Percentiles rank a stretch among this genome's conserved stretches.
These are phyloP conservation scores for Croton laevigatus DNA, from an alignment of 441 rosid genomes.

Conservation along the genomic window DNA sequence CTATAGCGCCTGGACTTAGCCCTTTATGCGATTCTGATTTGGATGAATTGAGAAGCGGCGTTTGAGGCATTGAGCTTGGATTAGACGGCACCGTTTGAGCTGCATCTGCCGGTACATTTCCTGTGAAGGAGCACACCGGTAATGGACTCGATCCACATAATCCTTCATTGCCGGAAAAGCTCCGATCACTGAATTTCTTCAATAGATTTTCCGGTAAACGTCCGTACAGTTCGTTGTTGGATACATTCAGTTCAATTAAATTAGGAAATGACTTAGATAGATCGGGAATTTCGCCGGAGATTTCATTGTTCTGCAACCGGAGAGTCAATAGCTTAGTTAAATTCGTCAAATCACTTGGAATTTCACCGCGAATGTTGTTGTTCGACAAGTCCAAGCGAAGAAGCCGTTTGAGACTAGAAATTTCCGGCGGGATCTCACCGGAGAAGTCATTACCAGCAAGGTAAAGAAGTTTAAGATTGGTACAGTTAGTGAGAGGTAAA, in stretches of 20 bases:
- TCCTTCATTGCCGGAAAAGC: conserved; percentile 74
- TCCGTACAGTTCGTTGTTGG: conserved; percentile 64
- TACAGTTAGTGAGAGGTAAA: conserved; percentile 58
- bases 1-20: conserved; percentile 54
- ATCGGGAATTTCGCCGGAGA: conserved; percentile 69
- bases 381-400: conserved; percentile 74
- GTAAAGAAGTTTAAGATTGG: conserved; percentile 67
- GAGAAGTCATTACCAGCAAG: conserved; percentile 54
- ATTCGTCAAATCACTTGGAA: conserved; percentile 42
- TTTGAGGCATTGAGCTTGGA: conserved; percentile 68
- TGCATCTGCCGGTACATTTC: conserved; percentile 6
- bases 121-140: conserved; percentile 49
- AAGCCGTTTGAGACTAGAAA: conserved; percentile 51
- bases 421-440: conserved; percentile 55
- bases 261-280: conserved; percentile 36
- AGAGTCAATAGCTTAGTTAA: conserved; percentile 59
- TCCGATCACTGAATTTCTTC: conserved; percentile 52
- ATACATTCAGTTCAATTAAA: conserved; percentile 55
- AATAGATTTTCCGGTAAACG: conserved; percentile 48
- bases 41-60: conserved; percentile 31
- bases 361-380: conserved; percentile 66
- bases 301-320: conserved; percentile 63
- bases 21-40: conserved; percentile 33
- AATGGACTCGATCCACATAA: conserved; percentile 69
- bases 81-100: conserved; percentile 59